Percentiles rank a stretch among this genome's conserved stretches.
These are phyloP conservation scores for Quercus aquifolioides DNA, from an alignment of 306 rosid genomes.

Conservation along the genomic window DNA sequence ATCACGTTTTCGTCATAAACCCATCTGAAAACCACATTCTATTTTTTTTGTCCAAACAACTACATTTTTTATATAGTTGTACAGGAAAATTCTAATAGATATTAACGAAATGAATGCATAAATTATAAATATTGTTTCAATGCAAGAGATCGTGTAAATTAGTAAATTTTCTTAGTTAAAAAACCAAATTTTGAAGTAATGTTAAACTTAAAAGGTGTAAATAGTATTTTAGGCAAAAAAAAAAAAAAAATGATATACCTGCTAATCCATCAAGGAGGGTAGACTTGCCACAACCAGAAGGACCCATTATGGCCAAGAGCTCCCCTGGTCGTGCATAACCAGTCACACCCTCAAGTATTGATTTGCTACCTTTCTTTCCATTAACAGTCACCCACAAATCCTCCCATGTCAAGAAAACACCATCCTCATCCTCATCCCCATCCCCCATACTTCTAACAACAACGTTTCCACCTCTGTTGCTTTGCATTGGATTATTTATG, in stretches of 20 bases:
- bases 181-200: too few relatives aligned
- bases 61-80: too few relatives aligned
- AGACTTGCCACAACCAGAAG: conserved; percentile 50
- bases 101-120: too few relatives aligned
- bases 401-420: conserved; percentile 34
- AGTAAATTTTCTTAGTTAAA: too few relatives aligned
- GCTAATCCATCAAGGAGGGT: conserved; percentile 42
- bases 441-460: background rate
- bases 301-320: conserved; percentile 44
- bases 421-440: background rate
- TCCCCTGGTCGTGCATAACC: conserved; percentile 40
- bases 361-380: background rate
- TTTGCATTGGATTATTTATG: background rate
- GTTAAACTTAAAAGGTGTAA: too few relatives aligned
- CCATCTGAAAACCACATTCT: too few relatives aligned
- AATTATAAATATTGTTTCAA: too few relatives aligned
- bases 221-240: background rate
- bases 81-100: too few relatives aligned
- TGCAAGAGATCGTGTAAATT: background rate
- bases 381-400: conserved; percentile 31
- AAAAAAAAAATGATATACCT: conserved; percentile 17
- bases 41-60: too few relatives aligned
- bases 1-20: too few relatives aligned
- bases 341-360: conserved; percentile 34
- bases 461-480: background rate